phyloP scores from a whole-genome alignment of 2,329 filamentous ascomycete genomes.

The Diaporthe australafricana region DNA sequence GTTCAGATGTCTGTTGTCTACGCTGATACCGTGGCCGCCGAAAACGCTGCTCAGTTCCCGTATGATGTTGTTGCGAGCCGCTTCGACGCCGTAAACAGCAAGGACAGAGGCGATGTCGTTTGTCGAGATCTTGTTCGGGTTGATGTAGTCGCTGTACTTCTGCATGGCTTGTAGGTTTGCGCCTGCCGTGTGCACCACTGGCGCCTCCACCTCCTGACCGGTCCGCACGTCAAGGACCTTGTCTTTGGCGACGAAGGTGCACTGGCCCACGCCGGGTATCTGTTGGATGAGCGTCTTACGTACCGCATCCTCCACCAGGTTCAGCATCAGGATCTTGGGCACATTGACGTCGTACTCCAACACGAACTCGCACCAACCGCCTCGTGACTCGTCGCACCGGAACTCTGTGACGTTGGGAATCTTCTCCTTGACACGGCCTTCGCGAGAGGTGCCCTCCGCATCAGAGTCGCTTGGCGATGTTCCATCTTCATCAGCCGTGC shows the following conservation, averaged over 20 bases:
- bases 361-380: slow-evolving; percentile 82
- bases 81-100: slow-evolving; percentile 90
- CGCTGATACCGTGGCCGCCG: slow-evolving; percentile 88
- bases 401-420: slow-evolving; percentile 79
- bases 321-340: slow-evolving; percentile 93
- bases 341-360: slow-evolving; percentile 84
- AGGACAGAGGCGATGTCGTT: slow-evolving; percentile 94
- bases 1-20: slow-evolving; percentile 92
- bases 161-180: slow-evolving; percentile 94
- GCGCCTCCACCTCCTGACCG: slow-evolving; percentile 60
- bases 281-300: slow-evolving; percentile 87
- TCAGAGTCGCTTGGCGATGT: slow-evolving; percentile 47
- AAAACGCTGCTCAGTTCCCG: slow-evolving; percentile 89
- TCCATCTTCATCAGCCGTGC: slow-evolving; percentile 53
- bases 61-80: slow-evolving; percentile 87
- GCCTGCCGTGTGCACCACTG: slow-evolving; percentile 81
- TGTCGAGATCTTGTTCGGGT: slow-evolving; percentile 87
- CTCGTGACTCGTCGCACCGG: slow-evolving; percentile 79
- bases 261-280: slow-evolving; percentile 80
- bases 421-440: slow-evolving; percentile 72
- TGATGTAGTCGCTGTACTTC: slow-evolving; percentile 84
- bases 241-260: slow-evolving; percentile 74
- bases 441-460: slow-evolving; percentile 61
- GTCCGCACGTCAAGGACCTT: slow-evolving; percentile 60
- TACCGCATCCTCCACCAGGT: slow-evolving; percentile 85